phyloP scores from a whole-genome alignment of 371 early-diverging fungal genomes.

The Cokeromyces recurvatus region DNA sequence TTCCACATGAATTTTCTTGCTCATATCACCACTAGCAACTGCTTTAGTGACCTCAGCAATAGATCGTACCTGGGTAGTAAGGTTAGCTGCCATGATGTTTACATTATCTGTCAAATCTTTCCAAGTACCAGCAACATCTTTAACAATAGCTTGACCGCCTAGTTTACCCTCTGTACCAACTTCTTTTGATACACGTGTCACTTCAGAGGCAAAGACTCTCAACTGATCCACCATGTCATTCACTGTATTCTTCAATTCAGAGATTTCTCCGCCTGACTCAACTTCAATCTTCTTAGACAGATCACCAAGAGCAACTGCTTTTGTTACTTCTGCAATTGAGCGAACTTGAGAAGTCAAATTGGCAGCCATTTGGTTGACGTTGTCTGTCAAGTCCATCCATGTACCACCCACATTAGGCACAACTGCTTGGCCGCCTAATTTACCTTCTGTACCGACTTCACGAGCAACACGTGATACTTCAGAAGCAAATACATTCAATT shows the following conservation, averaged over 20 bases:
- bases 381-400: constrained; percentile 41
- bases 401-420: constrained; percentile 39
- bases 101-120: constrained; percentile 46
- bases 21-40: constrained; percentile 23
- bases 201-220: constrained; percentile 34
- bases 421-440: constrained; percentile 24
- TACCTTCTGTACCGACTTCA: constrained; percentile 50
- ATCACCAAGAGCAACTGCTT: constrained; percentile 48
- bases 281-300: constrained; percentile 52
- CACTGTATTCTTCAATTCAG: constrained; percentile 19
- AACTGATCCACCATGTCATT: constrained; percentile 18
- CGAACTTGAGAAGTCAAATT: constrained; percentile 30
- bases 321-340: constrained; percentile 21
- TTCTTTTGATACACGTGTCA: constrained; percentile 43
- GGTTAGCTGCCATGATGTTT: constrained; percentile 45
- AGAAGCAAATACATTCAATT: constrained; percentile 26
- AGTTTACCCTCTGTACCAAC: constrained; percentile 51
- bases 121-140: constrained; percentile 45
- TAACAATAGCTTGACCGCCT: constrained; percentile 46
- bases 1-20: constrained; percentile 29
- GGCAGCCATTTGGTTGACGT: constrained; percentile 41
- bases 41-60: constrained; percentile 31
- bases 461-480: constrained; percentile 39
- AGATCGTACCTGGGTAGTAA: constrained; percentile 53
- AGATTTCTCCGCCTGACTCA: constrained; percentile 30